phyloP scores from a whole-genome alignment of 2,329 filamentous ascomycete genomes.

The Ceratocystis cacaofunesta region DNA sequence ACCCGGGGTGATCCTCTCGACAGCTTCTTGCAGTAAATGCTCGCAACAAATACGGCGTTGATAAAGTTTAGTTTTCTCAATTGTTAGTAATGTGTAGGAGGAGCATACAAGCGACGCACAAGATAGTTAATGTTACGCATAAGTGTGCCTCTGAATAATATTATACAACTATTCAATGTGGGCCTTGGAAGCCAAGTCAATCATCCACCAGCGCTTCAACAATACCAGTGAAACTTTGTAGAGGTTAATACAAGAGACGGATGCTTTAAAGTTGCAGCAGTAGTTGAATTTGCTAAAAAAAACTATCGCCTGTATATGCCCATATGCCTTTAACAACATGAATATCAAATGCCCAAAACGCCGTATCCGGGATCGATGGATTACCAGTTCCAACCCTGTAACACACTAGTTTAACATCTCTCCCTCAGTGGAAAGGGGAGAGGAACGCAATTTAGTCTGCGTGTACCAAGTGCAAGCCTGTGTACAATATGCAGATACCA shows the following conservation, averaged over 20 bases:
- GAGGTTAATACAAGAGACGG: not conserved
- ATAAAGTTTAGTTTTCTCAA: not conserved
- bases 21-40: constrained; percentile 25
- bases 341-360: constrained; percentile 18
- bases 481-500: too few relatives aligned
- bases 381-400: not conserved
- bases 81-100: constrained; percentile 12
- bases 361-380: constrained; percentile 8
- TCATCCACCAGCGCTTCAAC: too few relatives aligned
- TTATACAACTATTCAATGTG: not conserved
- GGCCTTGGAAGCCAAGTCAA: too few relatives aligned
- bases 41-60: not conserved
- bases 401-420: constrained; percentile 1
- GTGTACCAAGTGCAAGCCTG: not conserved
- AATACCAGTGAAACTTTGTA: too few relatives aligned
- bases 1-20: constrained; percentile 87
- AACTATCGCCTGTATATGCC: constrained; percentile 17
- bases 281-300: constrained; percentile 13
- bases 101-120: not conserved
- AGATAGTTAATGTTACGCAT: not conserved
- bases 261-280: constrained; percentile 11
- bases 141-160: constrained; percentile 5
- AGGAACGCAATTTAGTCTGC: not conserved
- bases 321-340: constrained; percentile 16
- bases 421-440: not conserved